Base-by-base conservation (phyloP, 768 basidiomycete species). In the Strobilomyces confusus region DNA sequence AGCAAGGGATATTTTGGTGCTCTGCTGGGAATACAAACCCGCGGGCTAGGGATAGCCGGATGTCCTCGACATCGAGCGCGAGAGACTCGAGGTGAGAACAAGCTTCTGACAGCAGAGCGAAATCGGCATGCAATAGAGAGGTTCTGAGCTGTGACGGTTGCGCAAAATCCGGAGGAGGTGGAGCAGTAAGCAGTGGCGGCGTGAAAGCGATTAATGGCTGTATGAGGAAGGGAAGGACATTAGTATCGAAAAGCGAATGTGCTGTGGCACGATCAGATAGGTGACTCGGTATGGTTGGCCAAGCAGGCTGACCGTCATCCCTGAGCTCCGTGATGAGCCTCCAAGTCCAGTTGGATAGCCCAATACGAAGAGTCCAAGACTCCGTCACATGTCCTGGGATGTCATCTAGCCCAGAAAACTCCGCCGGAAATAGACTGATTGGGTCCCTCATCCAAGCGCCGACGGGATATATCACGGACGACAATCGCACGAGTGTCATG, bases 51-150 rank as follows among this genome's bases (percentile, higher is more conserved):
- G 83, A 82, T 22, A 84, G 71, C 23, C 89, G 80, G 44, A 90
- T 79, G 51, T 89, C 86, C 63, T 88, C 87, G 12, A 88, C 80
- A 61, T 93, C 91, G 14, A 92, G 75, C 15, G 84, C 77, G 29
- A 91, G 80, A 34, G 88, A 84, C 64, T 93, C 91, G 26, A 93
- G 76, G 36, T 86, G 73, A 47, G 80, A 87, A 69, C 85, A 89
- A 0, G 81, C 78, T 63, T 92, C 86, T 60, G 89, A 85, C 30
- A 93, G 73, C 15, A 80, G 72, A 34, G 89, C 86, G 45, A 87
- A 81, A 68, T 93, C 91, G 3, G 83, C 73, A 51, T 81, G 76
- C 40, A 84, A 68, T 13, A 87, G 77, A 22, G 66, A 64, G 40
- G 70, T 73, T 44, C 77, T 72, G 54, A 78, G 68, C n/a, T 61